Percentiles rank a stretch among this genome's conserved stretches.
phyloP scores from a whole-genome alignment of 2,329 filamentous ascomycete genomes.

The Hymenoscyphus occultus region DNA sequence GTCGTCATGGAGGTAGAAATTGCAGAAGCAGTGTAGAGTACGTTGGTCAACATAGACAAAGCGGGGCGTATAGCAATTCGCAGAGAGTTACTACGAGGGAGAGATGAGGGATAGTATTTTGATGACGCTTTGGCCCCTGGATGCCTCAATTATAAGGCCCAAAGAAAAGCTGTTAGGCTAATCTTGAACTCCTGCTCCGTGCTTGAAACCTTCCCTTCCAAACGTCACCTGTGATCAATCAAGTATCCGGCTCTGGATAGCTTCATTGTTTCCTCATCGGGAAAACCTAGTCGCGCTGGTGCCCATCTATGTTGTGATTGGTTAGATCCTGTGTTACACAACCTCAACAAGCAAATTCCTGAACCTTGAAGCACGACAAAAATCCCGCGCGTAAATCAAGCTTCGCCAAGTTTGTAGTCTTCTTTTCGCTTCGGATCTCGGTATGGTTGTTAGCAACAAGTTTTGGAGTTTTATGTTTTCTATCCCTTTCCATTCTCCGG shows the following conservation, averaged over 20 bases:
- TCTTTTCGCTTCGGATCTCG: no score
- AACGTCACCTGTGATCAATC: background rate
- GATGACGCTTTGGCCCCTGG: background rate
- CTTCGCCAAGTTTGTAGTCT: no score
- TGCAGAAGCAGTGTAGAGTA: background rate
- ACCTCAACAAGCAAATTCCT: background rate
- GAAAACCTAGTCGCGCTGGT: background rate
- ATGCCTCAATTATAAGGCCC: background rate
- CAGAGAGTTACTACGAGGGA: background rate
- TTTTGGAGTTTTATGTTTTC: no score
- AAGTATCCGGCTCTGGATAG: background rate
- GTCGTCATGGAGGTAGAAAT: slow-evolving; percentile 1
- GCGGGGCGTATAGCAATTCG: background rate
- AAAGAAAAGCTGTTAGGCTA: background rate
- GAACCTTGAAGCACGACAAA: no score
- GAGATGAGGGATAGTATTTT: background rate
- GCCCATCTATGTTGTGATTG: background rate
- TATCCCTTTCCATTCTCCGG: background rate
- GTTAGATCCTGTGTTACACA: background rate
- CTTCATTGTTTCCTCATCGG: background rate
- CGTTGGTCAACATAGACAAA: background rate
- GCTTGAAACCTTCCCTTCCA: background rate
- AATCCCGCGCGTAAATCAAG: no score
- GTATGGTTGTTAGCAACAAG: no score
- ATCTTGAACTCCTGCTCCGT: background rate